These are phyloP conservation scores for Trichoderma citrinoviride DNA, from an alignment of 2,329 filamentous ascomycete genomes.

Conservation along the genomic window DNA sequence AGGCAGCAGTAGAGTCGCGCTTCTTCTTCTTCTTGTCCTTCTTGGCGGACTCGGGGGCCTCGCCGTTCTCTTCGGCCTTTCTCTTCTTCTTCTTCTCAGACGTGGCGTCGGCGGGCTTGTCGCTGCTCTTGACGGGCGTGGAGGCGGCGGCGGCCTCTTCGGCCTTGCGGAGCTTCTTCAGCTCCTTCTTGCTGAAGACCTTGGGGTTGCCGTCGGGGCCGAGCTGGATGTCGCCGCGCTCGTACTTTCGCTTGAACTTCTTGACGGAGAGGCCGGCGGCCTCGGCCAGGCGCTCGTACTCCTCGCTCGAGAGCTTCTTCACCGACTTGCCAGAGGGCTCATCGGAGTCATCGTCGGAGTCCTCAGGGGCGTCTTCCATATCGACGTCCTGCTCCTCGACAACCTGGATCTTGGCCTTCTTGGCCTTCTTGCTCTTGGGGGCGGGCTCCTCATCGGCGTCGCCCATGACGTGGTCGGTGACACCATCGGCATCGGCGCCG, in stretches of 20 bases:
- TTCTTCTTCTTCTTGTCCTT: slow-evolving; percentile 57
- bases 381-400: slow-evolving; percentile 43
- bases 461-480: slow-evolving; percentile 55
- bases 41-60: slow-evolving; percentile 50
- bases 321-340: slow-evolving; percentile 35
- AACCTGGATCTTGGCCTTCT: slow-evolving; percentile 44
- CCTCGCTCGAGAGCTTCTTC: slow-evolving; percentile 52
- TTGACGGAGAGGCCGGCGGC: slow-evolving; percentile 67
- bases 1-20: slow-evolving; percentile 39
- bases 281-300: slow-evolving; percentile 60
- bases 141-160: slow-evolving; percentile 60
- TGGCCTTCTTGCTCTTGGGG: slow-evolving; percentile 42
- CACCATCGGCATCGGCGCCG: slow-evolving; percentile 88
- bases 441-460: slow-evolving; percentile 28
- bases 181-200: slow-evolving; percentile 70
- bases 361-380: slow-evolving; percentile 42
- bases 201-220: slow-evolving; percentile 63
- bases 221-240: slow-evolving; percentile 70
- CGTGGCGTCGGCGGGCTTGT: slow-evolving; percentile 37
- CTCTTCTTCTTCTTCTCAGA: slow-evolving; percentile 63
- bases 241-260: slow-evolving; percentile 77
- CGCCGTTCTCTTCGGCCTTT: slow-evolving; percentile 65
- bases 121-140: slow-evolving; percentile 43
- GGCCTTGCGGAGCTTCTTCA: slow-evolving; percentile 68
- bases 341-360: slow-evolving; percentile 36